These are phyloP conservation scores for Colletotrichum nymphaeae DNA, from an alignment of 2,329 filamentous ascomycete species.

Conservation along the genomic window DNA sequence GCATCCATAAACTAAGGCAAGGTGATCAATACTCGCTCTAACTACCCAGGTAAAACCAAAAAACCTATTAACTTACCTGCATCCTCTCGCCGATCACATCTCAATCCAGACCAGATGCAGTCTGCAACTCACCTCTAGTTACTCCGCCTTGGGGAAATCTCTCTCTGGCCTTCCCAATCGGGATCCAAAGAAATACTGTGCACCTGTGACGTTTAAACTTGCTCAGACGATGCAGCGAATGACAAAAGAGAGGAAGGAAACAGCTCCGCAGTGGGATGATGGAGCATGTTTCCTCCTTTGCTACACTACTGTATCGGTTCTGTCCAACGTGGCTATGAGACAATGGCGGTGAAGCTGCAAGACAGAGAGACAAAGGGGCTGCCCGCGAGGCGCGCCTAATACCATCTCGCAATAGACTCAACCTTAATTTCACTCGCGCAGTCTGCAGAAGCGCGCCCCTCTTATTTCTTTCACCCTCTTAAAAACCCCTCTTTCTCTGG, in stretches of 20 bases:
- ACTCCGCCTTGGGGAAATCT: background rate
- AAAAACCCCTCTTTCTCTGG: background rate
- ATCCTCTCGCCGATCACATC: background rate
- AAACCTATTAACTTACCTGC: background rate
- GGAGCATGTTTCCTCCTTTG: background rate
- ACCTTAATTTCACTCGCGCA: background rate
- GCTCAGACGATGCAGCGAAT: background rate
- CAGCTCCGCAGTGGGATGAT: conserved; percentile 1
- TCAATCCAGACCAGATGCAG: background rate
- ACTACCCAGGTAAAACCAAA: background rate
- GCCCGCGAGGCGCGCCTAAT: background rate
- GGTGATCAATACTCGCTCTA: background rate
- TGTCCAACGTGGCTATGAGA: background rate
- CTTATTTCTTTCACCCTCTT: no score
- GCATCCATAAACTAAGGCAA: background rate
- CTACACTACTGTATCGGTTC: background rate
- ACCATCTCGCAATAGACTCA: background rate
- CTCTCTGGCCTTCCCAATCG: background rate
- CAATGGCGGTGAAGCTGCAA: conserved; percentile 8
- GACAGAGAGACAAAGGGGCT: background rate
- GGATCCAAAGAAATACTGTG: background rate
- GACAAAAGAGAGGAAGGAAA: background rate
- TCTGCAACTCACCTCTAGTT: background rate
- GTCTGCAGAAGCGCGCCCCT: background rate
- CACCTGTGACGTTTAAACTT: background rate